Evolutionary conservation across 345 rosid genomes (phyloP).

Genomic region (Syzygium aromaticum): DNA sequence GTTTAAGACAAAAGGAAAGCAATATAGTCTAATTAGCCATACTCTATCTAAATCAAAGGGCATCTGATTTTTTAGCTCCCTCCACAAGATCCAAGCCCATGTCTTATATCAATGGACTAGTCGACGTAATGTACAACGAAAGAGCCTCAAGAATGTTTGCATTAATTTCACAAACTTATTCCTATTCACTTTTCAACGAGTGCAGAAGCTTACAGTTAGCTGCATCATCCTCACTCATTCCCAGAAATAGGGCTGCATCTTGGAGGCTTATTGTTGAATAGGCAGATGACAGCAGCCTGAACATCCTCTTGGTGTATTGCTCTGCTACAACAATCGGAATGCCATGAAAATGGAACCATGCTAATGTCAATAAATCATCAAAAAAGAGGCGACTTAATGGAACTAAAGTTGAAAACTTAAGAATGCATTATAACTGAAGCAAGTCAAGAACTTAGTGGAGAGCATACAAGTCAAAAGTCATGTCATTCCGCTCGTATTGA

Average conservation of each 20-base stretch:
- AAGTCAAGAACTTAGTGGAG: background rate
- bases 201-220: slow-evolving; percentile 47
- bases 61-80: background rate
- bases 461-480: background rate
- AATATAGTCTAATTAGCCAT: background rate
- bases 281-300: slow-evolving; percentile 69
- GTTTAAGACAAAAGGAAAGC: background rate
- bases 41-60: background rate
- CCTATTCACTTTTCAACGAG: background rate
- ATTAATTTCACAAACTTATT: background rate
- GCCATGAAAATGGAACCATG: background rate
- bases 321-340: slow-evolving; percentile 31
- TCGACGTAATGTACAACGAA: background rate
- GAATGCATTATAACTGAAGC: background rate
- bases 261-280: slow-evolving; percentile 68
- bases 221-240: slow-evolving; percentile 82
- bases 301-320: slow-evolving; percentile 70
- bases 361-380: background rate
- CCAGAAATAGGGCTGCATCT: slow-evolving; percentile 73
- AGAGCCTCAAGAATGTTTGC: background rate
- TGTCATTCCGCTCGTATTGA: background rate
- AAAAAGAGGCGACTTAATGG: background rate
- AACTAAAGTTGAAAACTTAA: background rate
- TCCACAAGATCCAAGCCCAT: background rate
- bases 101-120: background rate